Percentiles rank a stretch among this genome's conserved stretches.
Evolutionary conservation across 495 filamentous ascomycete species (phyloP).

Genomic region (Penicillium cinerascens): DNA sequence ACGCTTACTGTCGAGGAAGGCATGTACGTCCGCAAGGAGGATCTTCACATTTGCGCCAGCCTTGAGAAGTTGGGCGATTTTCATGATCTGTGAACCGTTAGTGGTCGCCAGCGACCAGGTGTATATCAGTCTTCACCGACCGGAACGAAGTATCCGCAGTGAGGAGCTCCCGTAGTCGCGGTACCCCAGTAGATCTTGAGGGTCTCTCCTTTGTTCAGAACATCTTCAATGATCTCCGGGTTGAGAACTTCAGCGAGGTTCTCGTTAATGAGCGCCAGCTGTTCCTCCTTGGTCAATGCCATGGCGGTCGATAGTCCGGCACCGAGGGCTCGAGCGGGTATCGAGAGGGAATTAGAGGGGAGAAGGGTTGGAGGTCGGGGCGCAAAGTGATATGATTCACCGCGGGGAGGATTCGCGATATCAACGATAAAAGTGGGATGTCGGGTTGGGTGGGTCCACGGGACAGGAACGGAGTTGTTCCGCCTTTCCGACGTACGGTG

Average conservation of each 20-base stretch:
- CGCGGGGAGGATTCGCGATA: not conserved
- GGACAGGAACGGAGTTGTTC: not conserved
- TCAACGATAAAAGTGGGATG: not conserved
- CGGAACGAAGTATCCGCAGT: conserved; percentile 78
- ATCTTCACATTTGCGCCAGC: conserved; percentile 81
- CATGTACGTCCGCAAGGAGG: conserved; percentile 71
- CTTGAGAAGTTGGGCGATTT: conserved; percentile 82
- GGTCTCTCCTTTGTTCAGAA: conserved; percentile 66
- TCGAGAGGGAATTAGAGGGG: not conserved
- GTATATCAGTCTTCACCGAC: not conserved
- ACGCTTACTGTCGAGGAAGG: conserved; percentile 23
- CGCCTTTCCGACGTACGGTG: not conserved
- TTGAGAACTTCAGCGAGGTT: conserved; percentile 85
- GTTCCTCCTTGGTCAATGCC: not conserved
- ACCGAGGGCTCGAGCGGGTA: not conserved
- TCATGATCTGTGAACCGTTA: conserved; percentile 40
- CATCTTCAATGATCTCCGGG: conserved; percentile 75
- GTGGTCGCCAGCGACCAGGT: too few species aligned
- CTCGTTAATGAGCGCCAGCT: conserved; percentile 66
- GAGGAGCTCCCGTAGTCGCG: conserved; percentile 75
- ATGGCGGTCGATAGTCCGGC: not conserved
- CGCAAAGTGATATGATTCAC: not conserved
- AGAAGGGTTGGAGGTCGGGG: not conserved
- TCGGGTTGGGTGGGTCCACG: not conserved
- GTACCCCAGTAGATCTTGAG: conserved; percentile 90